Conservation (phyloP, 495 filamentous ascomycete genomes). For the Poronia punctata region DNA sequence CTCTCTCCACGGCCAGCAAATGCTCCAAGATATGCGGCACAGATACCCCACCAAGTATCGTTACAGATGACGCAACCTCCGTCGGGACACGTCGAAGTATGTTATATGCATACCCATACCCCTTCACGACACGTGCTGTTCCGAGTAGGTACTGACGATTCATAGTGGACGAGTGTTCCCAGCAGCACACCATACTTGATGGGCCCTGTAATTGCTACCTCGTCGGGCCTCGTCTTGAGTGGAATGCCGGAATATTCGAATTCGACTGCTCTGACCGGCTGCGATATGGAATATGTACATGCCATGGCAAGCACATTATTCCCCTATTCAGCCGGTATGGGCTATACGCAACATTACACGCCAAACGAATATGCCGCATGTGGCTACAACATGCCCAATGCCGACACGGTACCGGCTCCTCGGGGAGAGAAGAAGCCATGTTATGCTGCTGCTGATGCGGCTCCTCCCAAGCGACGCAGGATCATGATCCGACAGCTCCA, state of each 20-base stretch:
- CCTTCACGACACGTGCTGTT: neutral
- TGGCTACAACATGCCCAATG: slow-evolving; percentile 12
- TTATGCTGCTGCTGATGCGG: slow-evolving; percentile 8
- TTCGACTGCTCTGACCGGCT: slow-evolving; percentile 4
- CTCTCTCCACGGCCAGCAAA: slow-evolving; percentile 10
- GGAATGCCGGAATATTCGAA: slow-evolving; percentile 15
- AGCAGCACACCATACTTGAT: slow-evolving; percentile 13
- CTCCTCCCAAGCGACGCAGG: slow-evolving; percentile 19
- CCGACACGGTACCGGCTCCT: slow-evolving; percentile 5
- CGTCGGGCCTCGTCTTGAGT: slow-evolving; percentile 11
- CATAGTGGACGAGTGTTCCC: slow-evolving; percentile 18
- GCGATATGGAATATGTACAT: neutral
- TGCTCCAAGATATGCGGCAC: slow-evolving; percentile 11
- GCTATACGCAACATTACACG: slow-evolving; percentile 14
- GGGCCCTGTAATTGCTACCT: slow-evolving; percentile 13
- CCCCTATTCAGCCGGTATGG: slow-evolving; percentile 11
- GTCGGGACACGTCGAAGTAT: slow-evolving; percentile 18
- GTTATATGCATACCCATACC: neutral
- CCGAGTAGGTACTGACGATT: slow-evolving; percentile 9
- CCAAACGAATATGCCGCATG: slow-evolving; percentile 14
- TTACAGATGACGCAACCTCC: slow-evolving; percentile 10
- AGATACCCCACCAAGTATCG: slow-evolving; percentile 14
- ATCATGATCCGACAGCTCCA: slow-evolving; percentile 26
- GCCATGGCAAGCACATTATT: neutral
- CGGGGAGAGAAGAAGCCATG: slow-evolving; percentile 1